phyloP scores from a whole-genome alignment of 352 stramenopile species.

The Plasmopara viticola region DNA sequence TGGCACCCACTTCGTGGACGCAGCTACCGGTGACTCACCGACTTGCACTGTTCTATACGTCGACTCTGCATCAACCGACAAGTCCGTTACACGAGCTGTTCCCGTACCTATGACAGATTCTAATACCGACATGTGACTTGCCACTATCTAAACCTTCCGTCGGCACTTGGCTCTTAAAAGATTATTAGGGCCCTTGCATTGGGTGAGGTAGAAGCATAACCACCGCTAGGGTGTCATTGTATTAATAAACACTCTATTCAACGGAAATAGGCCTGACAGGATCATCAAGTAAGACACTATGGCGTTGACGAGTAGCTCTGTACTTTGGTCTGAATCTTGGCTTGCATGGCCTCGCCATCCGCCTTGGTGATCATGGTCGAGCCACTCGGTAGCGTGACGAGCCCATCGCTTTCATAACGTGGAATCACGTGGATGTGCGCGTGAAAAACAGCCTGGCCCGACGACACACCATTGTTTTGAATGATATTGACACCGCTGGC shows the following conservation, averaged over 20 bases:
- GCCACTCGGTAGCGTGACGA: constrained; percentile 49
- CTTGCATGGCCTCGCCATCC: constrained; percentile 47
- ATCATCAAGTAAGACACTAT: too few relatives aligned
- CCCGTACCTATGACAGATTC: constrained; percentile 12
- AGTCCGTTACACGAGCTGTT: constrained; percentile 18
- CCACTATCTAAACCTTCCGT: constrained; percentile 1
- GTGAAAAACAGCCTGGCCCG: constrained; percentile 75
- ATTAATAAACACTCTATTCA: not conserved
- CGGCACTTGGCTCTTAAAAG: constrained; percentile 19
- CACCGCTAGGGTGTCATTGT: not conserved
- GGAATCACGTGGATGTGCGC: constrained; percentile 78
- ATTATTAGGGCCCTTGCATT: constrained; percentile 8
- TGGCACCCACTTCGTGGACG: constrained; percentile 14
- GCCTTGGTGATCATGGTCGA: constrained; percentile 59
- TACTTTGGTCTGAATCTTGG: constrained; percentile 75
- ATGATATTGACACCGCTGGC: constrained; percentile 72
- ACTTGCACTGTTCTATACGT: constrained; percentile 22
- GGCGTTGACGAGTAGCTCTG: constrained; percentile 9
- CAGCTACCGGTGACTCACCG: constrained; percentile 12
- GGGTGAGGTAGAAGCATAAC: not conserved
- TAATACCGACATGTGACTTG: constrained; percentile 19
- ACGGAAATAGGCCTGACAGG: not conserved
- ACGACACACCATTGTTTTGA: constrained; percentile 68
- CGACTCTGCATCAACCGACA: constrained; percentile 24
- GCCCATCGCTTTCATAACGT: constrained; percentile 51